phyloP scores from a whole-genome alignment of 1,139 yeast genomes.

The Protomyces arabidopsidicola region DNA sequence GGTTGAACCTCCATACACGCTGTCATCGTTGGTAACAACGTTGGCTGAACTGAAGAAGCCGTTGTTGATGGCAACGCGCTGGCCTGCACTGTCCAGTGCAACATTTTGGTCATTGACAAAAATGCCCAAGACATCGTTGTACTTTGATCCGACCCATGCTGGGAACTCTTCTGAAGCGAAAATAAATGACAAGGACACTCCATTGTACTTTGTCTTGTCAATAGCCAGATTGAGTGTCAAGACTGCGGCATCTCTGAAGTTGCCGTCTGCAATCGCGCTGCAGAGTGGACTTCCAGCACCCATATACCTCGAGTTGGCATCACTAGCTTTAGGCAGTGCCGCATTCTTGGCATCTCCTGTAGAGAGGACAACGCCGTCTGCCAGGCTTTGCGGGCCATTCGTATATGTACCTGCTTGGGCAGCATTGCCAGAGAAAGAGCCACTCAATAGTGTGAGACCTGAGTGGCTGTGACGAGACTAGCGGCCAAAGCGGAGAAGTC shows the following conservation, averaged over 20 bases:
- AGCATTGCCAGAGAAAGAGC: background rate
- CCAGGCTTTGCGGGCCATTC: background rate
- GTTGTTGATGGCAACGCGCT: slow-evolving; percentile 1
- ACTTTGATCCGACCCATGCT: background rate
- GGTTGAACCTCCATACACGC: background rate
- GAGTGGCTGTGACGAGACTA: background rate
- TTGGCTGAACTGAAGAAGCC: background rate
- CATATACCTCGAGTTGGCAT: background rate
- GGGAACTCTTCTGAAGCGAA: background rate
- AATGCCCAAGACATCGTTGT: background rate
- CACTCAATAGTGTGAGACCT: background rate
- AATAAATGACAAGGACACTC: background rate
- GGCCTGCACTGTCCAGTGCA: slow-evolving; percentile 6
- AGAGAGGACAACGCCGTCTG: background rate
- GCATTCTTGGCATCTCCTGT: background rate
- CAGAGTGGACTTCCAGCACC: background rate
- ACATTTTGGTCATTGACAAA: background rate
- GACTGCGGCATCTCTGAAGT: background rate
- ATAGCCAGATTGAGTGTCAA: background rate
- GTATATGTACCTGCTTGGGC: background rate
- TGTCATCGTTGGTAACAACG: background rate
- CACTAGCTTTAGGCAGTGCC: background rate
- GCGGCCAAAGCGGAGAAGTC: background rate
- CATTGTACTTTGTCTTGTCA: background rate
- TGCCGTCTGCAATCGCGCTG: background rate